A percentile compares a stretch with the other conserved stretches of the same genome.
Conservation (phyloP, 768 basidiomycete species). For the Grammothele lineata region DNA sequence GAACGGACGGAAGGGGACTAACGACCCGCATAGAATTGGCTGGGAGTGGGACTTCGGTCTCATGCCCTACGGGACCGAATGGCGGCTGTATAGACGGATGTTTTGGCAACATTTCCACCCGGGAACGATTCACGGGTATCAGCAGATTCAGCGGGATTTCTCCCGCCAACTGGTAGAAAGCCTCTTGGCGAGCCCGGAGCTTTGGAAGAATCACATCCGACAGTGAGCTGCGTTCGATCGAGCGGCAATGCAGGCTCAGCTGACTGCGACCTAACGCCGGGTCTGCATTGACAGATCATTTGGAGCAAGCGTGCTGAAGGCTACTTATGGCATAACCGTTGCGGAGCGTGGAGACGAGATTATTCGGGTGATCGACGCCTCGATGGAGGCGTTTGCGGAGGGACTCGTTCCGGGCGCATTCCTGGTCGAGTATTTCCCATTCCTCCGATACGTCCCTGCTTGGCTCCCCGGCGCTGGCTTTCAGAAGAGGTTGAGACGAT, state of each 20-base stretch:
- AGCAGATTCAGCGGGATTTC: constrained; percentile 25
- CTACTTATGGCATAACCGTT: constrained; percentile 14
- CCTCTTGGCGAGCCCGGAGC: constrained; percentile 30
- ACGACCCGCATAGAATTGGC: constrained; percentile 21
- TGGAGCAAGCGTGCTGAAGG: constrained; percentile 14
- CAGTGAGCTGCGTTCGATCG: constrained; percentile 26
- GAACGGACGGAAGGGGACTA: no score
- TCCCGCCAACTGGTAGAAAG: constrained; percentile 27
- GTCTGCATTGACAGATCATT: constrained; percentile 3
- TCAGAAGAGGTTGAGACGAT: constrained; percentile 9
- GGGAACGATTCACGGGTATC: constrained; percentile 27
- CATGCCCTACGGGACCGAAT: constrained; percentile 37
- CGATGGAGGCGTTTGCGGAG: constrained; percentile 8
- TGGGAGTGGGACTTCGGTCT: constrained; percentile 38
- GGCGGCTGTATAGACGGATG: constrained; percentile 37
- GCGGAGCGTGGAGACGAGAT: constrained; percentile 9
- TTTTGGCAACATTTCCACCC: constrained; percentile 40
- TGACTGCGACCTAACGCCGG: not conserved
- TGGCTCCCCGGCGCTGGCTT: constrained; percentile 26
- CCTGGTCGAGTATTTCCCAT: constrained; percentile 13
- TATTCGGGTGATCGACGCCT: not conserved
- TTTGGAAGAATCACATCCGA: constrained; percentile 29
- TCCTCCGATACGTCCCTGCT: constrained; percentile 17
- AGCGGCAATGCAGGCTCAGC: not conserved
- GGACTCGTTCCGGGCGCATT: constrained; percentile 11